Evolutionary conservation across 2,329 filamentous ascomycete species (phyloP).

Genomic region (Colletotrichum navitas): DNA sequence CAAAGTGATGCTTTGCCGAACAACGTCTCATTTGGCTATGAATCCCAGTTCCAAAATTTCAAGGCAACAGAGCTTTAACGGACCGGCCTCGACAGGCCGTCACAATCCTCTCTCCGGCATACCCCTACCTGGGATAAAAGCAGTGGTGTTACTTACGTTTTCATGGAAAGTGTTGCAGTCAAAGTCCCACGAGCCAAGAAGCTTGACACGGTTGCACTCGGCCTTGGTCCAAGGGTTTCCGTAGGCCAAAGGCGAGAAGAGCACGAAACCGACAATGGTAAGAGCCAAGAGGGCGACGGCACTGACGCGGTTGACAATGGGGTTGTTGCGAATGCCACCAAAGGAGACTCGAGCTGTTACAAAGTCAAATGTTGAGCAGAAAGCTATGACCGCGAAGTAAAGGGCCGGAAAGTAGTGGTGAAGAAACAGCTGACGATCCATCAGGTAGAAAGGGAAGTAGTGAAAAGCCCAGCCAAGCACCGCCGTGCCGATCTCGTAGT

Average conservation of each 20-base stretch:
- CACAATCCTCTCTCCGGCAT: slow-evolving; percentile 48
- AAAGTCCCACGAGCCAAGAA: slow-evolving; percentile 94
- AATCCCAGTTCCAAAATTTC: slow-evolving; percentile 2
- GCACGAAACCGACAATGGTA: slow-evolving; percentile 79
- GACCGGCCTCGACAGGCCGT: background rate
- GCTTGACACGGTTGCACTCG: slow-evolving; percentile 88
- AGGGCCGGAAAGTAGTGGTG: slow-evolving; percentile 99
- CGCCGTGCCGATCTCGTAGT: slow-evolving; percentile 93
- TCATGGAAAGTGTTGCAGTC: slow-evolving; percentile 95
- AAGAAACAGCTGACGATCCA: slow-evolving; percentile 97
- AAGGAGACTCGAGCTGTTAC: slow-evolving; percentile 78
- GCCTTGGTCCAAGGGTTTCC: slow-evolving; percentile 93
- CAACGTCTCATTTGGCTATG: slow-evolving; percentile 36
- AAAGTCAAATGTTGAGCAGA: slow-evolving; percentile 93
- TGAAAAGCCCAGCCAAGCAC: slow-evolving; percentile 97
- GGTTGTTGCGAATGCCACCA: slow-evolving; percentile 76
- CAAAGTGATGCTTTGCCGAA: slow-evolving; percentile 15
- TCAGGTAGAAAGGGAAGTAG: slow-evolving; percentile 98
- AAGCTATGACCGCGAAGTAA: slow-evolving; percentile 91
- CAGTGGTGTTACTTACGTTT: slow-evolving; percentile 74
- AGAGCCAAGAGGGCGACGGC: slow-evolving; percentile 81
- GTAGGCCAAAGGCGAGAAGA: slow-evolving; percentile 92
- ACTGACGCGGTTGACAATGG: slow-evolving; percentile 79
- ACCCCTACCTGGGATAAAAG: slow-evolving; percentile 53
- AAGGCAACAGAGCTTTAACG: background rate